Percentiles rank a stretch among this genome's conserved stretches.
phyloP scores from a whole-genome alignment of 2,329 filamentous ascomycete genomes.

The Exophiala phaeomuriformis region DNA sequence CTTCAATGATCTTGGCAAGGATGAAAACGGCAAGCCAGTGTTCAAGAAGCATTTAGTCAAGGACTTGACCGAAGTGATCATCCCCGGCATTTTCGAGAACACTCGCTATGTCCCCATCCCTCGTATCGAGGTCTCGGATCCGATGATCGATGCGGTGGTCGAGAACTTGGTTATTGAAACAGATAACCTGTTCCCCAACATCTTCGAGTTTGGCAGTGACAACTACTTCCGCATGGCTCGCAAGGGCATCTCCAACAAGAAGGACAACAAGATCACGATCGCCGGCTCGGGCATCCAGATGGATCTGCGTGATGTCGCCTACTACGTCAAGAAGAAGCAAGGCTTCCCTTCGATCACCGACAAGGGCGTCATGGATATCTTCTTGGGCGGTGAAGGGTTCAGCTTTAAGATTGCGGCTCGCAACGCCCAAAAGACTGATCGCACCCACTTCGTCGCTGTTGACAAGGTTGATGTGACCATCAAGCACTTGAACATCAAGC shows the following conservation, averaged over 20 bases:
- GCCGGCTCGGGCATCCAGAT: constrained; percentile 86
- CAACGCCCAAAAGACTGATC: constrained; percentile 66
- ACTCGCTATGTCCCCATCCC: constrained; percentile 87
- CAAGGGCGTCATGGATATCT: constrained; percentile 78
- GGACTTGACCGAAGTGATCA: constrained; percentile 77
- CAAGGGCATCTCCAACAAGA: constrained; percentile 74
- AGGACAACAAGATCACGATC: constrained; percentile 75
- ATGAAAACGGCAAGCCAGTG: constrained; percentile 69
- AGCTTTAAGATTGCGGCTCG: constrained; percentile 87
- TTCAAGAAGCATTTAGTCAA: constrained; percentile 94
- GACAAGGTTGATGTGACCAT: constrained; percentile 80
- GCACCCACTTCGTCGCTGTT: constrained; percentile 85
- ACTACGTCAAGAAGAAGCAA: constrained; percentile 90
- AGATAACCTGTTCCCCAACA: constrained; percentile 93
- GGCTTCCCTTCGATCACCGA: constrained; percentile 86
- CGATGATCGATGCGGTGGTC: constrained; percentile 74
- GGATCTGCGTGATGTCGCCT: constrained; percentile 80
- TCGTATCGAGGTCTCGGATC: constrained; percentile 85
- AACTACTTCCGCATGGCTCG: constrained; percentile 94
- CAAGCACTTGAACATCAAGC: constrained; percentile 74
- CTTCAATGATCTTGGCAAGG: constrained; percentile 83
- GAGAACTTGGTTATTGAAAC: constrained; percentile 95
- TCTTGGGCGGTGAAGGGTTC: constrained; percentile 79
- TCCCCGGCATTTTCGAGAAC: constrained; percentile 75
- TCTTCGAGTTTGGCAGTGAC: constrained; percentile 79